Percentiles rank a stretch among this genome's conserved stretches.
Evolutionary conservation across 495 filamentous ascomycete species (phyloP).

Genomic region (Penicillium cinerascens): DNA sequence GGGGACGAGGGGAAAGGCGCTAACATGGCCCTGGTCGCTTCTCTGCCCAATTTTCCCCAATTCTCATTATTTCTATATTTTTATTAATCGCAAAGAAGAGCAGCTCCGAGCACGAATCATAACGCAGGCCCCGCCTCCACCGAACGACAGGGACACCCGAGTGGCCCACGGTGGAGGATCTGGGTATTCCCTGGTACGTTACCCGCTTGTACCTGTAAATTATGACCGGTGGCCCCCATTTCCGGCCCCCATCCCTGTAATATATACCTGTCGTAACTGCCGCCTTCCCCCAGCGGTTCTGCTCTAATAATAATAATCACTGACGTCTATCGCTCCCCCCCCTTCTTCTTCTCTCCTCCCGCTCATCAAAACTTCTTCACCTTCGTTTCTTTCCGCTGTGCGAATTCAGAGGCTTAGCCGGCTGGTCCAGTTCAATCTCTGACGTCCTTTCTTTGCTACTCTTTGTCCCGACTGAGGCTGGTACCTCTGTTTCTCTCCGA

Average conservation of each 20-base stretch:
- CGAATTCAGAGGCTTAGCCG: conserved; percentile 40
- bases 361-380: conserved; percentile 11
- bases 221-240: neutral
- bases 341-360: conserved; percentile 15
- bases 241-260: neutral
- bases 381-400: conserved; percentile 44
- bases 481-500: conserved; percentile 31
- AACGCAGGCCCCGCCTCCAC: neutral
- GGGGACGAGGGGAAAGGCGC: neutral
- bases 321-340: conserved; percentile 21
- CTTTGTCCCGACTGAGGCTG: conserved; percentile 35
- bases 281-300: neutral
- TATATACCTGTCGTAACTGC: neutral
- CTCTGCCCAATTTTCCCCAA: no score
- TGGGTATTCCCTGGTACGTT: neutral
- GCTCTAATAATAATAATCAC: conserved; percentile 1
- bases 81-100: no score
- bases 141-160: neutral
- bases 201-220: neutral
- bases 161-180: neutral
- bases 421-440: conserved; percentile 45
- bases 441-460: conserved; percentile 28
- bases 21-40: neutral
- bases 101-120: neutral
- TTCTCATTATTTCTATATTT: no score